phyloP scores from a whole-genome alignment of 106 monocot genomes.

The Dendrobium officinale region DNA sequence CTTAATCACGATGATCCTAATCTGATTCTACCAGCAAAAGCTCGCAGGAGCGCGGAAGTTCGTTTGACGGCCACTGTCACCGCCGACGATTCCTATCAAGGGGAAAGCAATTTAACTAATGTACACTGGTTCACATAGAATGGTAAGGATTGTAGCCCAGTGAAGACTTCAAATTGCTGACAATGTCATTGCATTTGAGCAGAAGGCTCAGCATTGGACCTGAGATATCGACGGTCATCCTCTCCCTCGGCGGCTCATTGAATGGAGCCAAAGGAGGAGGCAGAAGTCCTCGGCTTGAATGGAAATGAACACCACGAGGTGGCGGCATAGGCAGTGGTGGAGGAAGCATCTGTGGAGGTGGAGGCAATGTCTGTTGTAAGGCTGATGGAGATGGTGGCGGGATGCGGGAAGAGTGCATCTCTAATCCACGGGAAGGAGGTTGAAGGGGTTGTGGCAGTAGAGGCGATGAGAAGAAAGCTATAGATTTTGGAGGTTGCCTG shows the following conservation, averaged over 20 bases:
- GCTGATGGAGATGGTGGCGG: not conserved
- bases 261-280: not conserved
- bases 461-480: not conserved
- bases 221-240: not conserved
- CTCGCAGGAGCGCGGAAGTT: not conserved
- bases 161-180: not conserved
- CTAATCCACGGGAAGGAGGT: not conserved
- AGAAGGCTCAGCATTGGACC: constrained; percentile 9
- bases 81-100: not conserved
- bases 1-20: not conserved
- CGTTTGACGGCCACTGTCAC: not conserved
- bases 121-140: constrained; percentile 8
- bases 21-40: not conserved
- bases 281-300: no score
- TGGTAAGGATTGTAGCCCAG: constrained; percentile 6
- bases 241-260: not conserved
- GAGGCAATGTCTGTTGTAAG: not conserved
- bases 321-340: not conserved
- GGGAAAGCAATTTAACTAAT: not conserved
- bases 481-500: not conserved
- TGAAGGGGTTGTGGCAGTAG: not conserved
- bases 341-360: not conserved
- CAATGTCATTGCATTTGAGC: constrained; percentile 8
- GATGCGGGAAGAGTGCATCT: not conserved
- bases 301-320: not conserved